Base-by-base conservation (phyloP, 495 filamentous ascomycete species). In the Penicillium steckii region DNA sequence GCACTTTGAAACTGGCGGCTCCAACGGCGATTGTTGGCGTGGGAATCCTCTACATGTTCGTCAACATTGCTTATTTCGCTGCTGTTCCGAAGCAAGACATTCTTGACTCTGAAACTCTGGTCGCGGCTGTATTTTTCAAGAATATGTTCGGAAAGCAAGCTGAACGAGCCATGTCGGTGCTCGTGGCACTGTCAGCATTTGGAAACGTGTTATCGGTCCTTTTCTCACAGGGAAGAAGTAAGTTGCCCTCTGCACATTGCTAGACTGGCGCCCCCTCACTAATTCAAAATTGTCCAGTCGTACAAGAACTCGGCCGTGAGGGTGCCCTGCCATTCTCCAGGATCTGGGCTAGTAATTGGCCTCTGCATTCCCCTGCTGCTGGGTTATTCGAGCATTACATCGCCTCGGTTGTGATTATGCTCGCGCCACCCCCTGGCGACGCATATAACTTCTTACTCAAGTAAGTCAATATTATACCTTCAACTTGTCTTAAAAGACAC, bases 21-120 rank as follows among this genome's bases (percentile, higher is more conserved):
- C 84, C 82, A 0, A 53, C 84, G 21, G 85, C 85, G 12, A 76
- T 88, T 17, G 75, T 67, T 22, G 73, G 76, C 8, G 84, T 87
- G 21, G 79, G 80, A 0, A 68, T 88, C 23, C 67, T 88, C 0
- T 89, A 88, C 67, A 82, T 89, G 66, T 61, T 88, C 21, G 80
- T 79, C 59, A 88, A 89, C 67, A 80, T 89, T 43, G 85, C 86
- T 48, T 89, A 88, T 64, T 88, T 89, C 53, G 83, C 82, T 4
- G 86, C 82, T 0, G 83, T 88, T 5, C 76, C 83, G 18, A 83
- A 82, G 52, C 74, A 79, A 15, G 82, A 87, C 42, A 80, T 89
- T 56, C 67, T 83, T 8, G 69, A 70, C 3, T 82, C 81, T 0
- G 80, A 80, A 18, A 75, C 78, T 13, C 77, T 86, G 8, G 78